Conservation (phyloP, 2,329 filamentous ascomycete genomes). For the Neodidymelliopsis sp. region DNA sequence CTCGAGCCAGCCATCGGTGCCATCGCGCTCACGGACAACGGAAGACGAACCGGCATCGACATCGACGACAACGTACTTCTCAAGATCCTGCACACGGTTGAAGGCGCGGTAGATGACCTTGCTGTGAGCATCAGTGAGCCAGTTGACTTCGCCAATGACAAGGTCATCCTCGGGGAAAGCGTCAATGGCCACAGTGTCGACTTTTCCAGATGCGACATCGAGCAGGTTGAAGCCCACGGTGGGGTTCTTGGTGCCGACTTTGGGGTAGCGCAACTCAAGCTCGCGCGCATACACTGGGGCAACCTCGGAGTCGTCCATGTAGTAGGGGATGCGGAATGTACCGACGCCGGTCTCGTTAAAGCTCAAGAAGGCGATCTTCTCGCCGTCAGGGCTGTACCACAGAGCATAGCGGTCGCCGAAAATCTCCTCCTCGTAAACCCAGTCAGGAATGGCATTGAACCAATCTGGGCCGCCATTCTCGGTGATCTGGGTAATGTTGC, state of each 20-base stretch:
- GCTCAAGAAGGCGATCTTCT: slow-evolving; percentile 63
- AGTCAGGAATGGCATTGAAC: slow-evolving; percentile 70
- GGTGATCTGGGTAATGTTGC: slow-evolving; percentile 65
- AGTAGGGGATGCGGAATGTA: slow-evolving; percentile 72
- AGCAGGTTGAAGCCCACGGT: slow-evolving; percentile 68
- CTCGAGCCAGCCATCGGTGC: slow-evolving; percentile 68
- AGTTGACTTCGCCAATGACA: slow-evolving; percentile 72
- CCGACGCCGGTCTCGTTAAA: slow-evolving; percentile 72
- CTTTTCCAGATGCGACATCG: slow-evolving; percentile 57
- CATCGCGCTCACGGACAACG: slow-evolving; percentile 65
- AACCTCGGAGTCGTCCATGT: slow-evolving; percentile 65
- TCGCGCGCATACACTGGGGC: slow-evolving; percentile 69
- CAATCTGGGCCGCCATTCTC: slow-evolving; percentile 66
- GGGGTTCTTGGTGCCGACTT: slow-evolving; percentile 72
- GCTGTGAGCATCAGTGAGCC: slow-evolving; percentile 69
- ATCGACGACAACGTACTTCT: slow-evolving; percentile 68
- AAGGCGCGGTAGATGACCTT: slow-evolving; percentile 70
- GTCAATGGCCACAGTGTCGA: slow-evolving; percentile 59
- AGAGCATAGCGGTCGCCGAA: slow-evolving; percentile 60
- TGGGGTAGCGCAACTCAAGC: slow-evolving; percentile 71
- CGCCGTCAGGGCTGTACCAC: slow-evolving; percentile 66
- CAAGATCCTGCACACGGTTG: slow-evolving; percentile 72
- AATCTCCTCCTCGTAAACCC: slow-evolving; percentile 69
- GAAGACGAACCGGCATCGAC: slow-evolving; percentile 56
- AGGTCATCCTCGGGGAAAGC: slow-evolving; percentile 67